Base-by-base conservation (phyloP, 257 asterid genomes). In the Ligustrum vulgare region DNA sequence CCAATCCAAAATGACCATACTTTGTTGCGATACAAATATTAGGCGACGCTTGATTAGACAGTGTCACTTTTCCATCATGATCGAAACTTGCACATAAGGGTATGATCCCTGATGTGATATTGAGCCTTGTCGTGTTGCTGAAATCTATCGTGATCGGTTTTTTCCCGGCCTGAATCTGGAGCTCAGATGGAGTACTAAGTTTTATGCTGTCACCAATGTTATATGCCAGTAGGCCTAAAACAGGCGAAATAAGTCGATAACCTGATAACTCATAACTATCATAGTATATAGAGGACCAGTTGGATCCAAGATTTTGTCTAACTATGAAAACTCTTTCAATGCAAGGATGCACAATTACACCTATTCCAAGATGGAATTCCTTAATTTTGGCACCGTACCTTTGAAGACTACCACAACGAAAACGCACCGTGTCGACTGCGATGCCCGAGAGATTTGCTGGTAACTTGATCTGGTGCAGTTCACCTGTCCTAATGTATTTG, bases 81-180 rank as follows among this genome's bases (percentile, higher is more conserved):
- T 82, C 93, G 28, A 94, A 94, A 47, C 86, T 79, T 0, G 95
- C 98, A 34, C 98, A 94, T 6, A 94, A 36, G 1, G 97, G 97
- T 73, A 77, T 84, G 4, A 82, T 72, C 33, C 88, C 97, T 0
- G 85, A 18, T 5, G 85, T 54, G 9, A 71, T 64, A 63, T 80
- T 78, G 10, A 34, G 49, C 68, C 47, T 69, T 1, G 80, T 32
- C 0, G 84, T 77, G 69, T 73, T 81, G 79, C 77, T 85, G 41
- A 92, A 92, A 65, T 90, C 96, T 0, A 94, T 76, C 2, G 77
- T 82, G 65, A 92, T 94, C 0, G 95, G 96, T 28, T 77, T 70
- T 16, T 82, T 79, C 0, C 79, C 82, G 0, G 87, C 34, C 70
- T 75, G 84, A 10, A 91, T 82, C 5, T 63, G 71, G 5, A 92